A percentile compares a stretch with the other conserved stretches of the same genome.
phyloP scores from a whole-genome alignment of 2,329 filamentous ascomycete species.

The Mariannaea elegans region DNA sequence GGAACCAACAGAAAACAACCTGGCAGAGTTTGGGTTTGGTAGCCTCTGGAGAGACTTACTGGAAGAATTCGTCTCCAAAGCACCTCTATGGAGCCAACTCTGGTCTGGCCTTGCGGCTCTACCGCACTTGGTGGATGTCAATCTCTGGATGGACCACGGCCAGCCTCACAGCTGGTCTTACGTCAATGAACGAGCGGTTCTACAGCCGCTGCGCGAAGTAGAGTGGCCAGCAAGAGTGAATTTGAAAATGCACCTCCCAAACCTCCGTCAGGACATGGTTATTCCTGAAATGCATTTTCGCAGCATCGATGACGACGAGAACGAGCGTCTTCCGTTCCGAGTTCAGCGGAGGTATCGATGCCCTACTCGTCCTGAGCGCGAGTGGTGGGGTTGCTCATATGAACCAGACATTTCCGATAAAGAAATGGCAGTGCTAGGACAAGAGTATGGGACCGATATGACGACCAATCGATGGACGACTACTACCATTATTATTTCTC shows the following conservation, averaged over 20 bases:
- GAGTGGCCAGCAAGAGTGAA: constrained; percentile 1
- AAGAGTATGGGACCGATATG: not conserved
- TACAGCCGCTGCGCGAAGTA: not conserved
- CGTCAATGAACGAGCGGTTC: constrained; percentile 1
- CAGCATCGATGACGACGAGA: not conserved
- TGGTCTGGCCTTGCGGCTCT: constrained; percentile 4
- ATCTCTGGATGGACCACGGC: constrained; percentile 17
- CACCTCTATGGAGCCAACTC: not conserved
- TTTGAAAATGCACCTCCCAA: constrained; percentile 8
- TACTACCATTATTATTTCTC: not conserved
- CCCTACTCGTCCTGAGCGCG: constrained; percentile 5
- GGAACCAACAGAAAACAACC: not conserved
- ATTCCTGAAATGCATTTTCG: not conserved
- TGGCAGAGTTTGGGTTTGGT: not conserved
- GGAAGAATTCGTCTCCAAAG: not conserved
- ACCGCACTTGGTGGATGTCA: not conserved
- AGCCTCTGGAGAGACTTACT: not conserved
- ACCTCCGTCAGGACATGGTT: not conserved
- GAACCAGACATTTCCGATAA: constrained; percentile 8
- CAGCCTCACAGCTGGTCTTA: constrained; percentile 7
- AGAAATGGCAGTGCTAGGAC: constrained; percentile 1
- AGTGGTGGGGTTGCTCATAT: constrained; percentile 10
- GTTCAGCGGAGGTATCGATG: constrained; percentile 9
- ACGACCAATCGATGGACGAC: constrained; percentile 4
- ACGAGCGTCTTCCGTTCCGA: not conserved